Evolutionary conservation across 164 flowering plant species (phyloP).

Genomic region (Magnolia officinalis): DNA sequence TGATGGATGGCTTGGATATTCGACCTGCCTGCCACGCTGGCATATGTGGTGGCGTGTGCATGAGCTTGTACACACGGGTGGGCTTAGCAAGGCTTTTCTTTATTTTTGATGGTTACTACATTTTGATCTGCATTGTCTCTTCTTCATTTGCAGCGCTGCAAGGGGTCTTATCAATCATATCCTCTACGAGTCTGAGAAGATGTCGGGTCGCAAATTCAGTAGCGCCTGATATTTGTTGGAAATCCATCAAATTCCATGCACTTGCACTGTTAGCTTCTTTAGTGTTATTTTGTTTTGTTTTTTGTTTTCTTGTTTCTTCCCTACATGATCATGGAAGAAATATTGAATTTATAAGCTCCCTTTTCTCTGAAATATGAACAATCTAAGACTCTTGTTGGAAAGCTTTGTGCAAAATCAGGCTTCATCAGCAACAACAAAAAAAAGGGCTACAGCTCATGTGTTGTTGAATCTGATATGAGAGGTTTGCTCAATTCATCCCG

Average conservation of each 20-base stretch:
- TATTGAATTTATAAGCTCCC: neutral
- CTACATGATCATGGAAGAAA: neutral
- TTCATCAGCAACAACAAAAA: no score
- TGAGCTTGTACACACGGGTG: no score
- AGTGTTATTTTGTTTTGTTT: neutral
- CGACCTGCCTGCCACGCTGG: no score
- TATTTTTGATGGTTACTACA: neutral
- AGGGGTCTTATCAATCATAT: conserved; percentile 97
- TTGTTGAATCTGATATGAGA: no score
- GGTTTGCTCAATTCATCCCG: no score
- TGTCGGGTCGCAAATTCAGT: conserved; percentile 82
- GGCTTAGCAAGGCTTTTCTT: neutral
- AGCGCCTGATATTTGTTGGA: conserved; percentile 29
- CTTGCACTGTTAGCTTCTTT: neutral
- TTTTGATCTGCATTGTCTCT: conserved; percentile 5
- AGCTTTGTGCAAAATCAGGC: neutral
- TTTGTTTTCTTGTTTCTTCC: neutral
- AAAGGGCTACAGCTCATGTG: no score
- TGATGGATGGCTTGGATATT: no score
- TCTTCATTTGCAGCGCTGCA: conserved; percentile 73
- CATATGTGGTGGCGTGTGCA: no score
- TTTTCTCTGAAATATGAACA: neutral
- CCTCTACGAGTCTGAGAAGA: conserved; percentile 68
- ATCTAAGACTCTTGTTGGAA: neutral
- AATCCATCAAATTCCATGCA: neutral